Evolutionary conservation across 306 rosid genomes (phyloP).

Genomic region (Quercus glauca): DNA sequence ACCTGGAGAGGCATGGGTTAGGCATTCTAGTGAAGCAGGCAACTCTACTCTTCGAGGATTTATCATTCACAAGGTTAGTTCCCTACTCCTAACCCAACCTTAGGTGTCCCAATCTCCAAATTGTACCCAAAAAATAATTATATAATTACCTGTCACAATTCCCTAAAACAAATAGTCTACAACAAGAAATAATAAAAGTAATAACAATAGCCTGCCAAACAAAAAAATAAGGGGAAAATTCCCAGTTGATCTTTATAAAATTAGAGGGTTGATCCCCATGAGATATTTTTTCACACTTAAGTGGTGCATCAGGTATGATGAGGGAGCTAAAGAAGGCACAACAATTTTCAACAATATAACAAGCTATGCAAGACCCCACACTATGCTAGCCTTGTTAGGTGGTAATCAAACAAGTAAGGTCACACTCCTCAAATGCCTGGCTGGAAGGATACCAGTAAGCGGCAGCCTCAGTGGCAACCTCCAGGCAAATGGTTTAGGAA

Average conservation of each 20-base stretch:
- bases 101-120: not conserved
- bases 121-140: not conserved
- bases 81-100: not conserved
- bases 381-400: constrained; percentile 6
- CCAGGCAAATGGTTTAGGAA: not conserved
- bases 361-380: constrained; percentile 1
- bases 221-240: not conserved
- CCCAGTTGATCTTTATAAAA: not conserved
- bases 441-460: constrained; percentile 1
- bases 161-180: not conserved
- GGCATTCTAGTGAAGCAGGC: not conserved
- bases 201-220: not conserved
- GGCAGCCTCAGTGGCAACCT: not conserved
- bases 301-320: not conserved
- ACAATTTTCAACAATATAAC: not conserved
- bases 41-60: not conserved
- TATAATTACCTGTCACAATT: not conserved
- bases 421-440: constrained; percentile 7
- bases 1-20: not conserved
- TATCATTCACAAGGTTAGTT: constrained; percentile 2
- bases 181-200: not conserved
- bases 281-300: not conserved
- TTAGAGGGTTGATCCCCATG: not conserved
- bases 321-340: not conserved
- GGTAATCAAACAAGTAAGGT: not conserved